Conservation (phyloP, 345 rosid genomes). For the Corymbia maculata region DNA sequence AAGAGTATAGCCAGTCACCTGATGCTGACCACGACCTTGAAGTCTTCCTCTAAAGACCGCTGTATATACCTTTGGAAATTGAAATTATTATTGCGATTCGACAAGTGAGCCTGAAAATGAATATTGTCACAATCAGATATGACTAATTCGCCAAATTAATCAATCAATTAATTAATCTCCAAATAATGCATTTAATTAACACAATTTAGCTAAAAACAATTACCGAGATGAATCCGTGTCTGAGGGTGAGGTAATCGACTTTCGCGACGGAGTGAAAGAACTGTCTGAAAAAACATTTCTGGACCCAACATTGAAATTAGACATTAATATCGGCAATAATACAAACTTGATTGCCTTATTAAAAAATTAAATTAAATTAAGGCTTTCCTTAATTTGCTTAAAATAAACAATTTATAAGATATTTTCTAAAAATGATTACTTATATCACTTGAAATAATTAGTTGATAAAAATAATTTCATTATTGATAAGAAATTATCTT, state of each 20-base stretch:
- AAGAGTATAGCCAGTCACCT: slow-evolving; percentile 13
- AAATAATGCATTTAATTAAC: background rate
- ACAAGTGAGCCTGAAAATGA: slow-evolving; percentile 43
- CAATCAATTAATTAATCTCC: background rate
- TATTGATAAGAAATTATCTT: too few relatives aligned
- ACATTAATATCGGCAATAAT: background rate
- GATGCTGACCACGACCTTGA: slow-evolving; percentile 68
- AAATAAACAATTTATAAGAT: too few relatives aligned
- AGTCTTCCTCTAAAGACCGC: slow-evolving; percentile 70
- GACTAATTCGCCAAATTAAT: background rate
- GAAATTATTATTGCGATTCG: slow-evolving; percentile 28
- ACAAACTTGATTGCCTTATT: background rate
- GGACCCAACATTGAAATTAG: background rate
- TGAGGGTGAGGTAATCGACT: slow-evolving; percentile 69
- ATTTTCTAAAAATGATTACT: too few relatives aligned
- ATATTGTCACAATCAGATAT: background rate
- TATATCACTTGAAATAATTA: background rate
- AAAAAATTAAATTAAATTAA: too few relatives aligned
- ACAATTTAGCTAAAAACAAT: background rate
- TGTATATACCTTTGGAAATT: slow-evolving; percentile 67
- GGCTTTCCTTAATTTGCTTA: too few relatives aligned
- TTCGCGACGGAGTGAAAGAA: slow-evolving; percentile 57
- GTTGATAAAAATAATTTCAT: too few relatives aligned
- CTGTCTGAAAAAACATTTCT: slow-evolving; percentile 74
- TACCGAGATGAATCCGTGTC: slow-evolving; percentile 69